A percentile compares a stretch with the other conserved stretches of the same genome.
phyloP scores from a whole-genome alignment of 192 early-diverging fungal genomes.

The Neocallimastix lanati region DNA sequence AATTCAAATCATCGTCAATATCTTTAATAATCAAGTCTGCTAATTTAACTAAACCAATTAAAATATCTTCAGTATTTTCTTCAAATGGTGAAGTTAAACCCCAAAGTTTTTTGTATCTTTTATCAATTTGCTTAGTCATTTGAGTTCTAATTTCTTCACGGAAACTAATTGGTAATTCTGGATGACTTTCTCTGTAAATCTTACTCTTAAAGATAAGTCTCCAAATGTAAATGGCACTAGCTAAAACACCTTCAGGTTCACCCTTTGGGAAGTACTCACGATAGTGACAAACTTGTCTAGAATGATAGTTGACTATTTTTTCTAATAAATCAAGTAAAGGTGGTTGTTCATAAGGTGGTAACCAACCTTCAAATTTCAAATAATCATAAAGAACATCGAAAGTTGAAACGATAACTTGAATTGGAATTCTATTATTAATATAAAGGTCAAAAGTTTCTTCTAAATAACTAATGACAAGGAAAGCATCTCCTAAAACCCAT shows the following conservation, averaged over 20 bases:
- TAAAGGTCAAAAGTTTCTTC: slow-evolving; percentile 25
- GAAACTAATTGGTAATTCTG: slow-evolving; percentile 18
- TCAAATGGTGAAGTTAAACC: slow-evolving; percentile 25
- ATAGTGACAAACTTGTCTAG: slow-evolving; percentile 27
- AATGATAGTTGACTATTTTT: slow-evolving; percentile 24
- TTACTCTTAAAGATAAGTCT: slow-evolving; percentile 25
- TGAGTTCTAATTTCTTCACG: slow-evolving; percentile 13
- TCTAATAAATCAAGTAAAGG: slow-evolving; percentile 16
- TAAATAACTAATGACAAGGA: slow-evolving; percentile 20
- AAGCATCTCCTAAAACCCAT: slow-evolving; percentile 24
- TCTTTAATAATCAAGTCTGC: slow-evolving; percentile 28
- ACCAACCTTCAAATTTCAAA: slow-evolving; percentile 18
- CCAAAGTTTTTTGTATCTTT: slow-evolving; percentile 18
- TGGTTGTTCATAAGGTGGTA: slow-evolving; percentile 15
- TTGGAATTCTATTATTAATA: slow-evolving; percentile 17
- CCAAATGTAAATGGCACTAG: slow-evolving; percentile 24
- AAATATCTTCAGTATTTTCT: slow-evolving; percentile 18
- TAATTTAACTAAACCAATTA: slow-evolving; percentile 19
- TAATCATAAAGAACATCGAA: slow-evolving; percentile 18
- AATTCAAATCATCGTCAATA: slow-evolving; percentile 28
- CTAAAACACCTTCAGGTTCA: slow-evolving; percentile 19
- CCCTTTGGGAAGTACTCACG: slow-evolving; percentile 35
- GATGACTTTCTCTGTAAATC: slow-evolving; percentile 19
- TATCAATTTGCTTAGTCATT: slow-evolving; percentile 15
- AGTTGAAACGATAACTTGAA: slow-evolving; percentile 15